A percentile compares a stretch with the other conserved stretches of the same genome.
These are phyloP conservation scores for Phytophthora parvispora DNA, from an alignment of 352 stramenopile species.

Conservation along the genomic window DNA sequence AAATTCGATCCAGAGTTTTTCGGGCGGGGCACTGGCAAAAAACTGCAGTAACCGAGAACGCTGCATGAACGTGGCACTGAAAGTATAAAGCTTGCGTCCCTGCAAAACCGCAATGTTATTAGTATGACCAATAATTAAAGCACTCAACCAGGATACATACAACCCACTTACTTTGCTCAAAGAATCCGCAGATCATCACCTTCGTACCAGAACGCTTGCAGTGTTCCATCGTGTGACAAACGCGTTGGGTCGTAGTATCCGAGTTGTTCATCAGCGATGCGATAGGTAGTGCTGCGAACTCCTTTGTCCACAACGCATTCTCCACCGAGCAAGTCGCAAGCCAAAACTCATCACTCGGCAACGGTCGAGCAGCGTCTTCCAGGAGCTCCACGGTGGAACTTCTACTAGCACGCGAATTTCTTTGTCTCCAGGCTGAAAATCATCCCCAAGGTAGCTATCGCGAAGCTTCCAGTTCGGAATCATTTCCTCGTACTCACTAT, in stretches of 20 bases:
- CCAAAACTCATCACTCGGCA: neutral
- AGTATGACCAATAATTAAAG: too few species aligned
- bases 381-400: neutral
- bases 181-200: neutral
- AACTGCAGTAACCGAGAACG: neutral
- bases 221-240: neutral
- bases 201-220: neutral
- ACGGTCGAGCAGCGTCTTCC: neutral
- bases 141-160: neutral
- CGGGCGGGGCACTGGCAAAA: neutral
- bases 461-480: neutral
- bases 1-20: neutral
- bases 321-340: neutral
- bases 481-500: neutral
- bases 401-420: neutral
- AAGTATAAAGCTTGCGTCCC: neutral
- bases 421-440: neutral
- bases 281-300: neutral
- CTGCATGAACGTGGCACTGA: neutral
- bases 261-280: neutral
- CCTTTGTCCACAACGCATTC: neutral
- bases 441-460: neutral
- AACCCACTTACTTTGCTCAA: neutral
- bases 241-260: neutral
- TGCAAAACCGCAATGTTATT: neutral